phyloP scores from a whole-genome alignment of 805 yeast species.

The Metschnikowia matae region DNA sequence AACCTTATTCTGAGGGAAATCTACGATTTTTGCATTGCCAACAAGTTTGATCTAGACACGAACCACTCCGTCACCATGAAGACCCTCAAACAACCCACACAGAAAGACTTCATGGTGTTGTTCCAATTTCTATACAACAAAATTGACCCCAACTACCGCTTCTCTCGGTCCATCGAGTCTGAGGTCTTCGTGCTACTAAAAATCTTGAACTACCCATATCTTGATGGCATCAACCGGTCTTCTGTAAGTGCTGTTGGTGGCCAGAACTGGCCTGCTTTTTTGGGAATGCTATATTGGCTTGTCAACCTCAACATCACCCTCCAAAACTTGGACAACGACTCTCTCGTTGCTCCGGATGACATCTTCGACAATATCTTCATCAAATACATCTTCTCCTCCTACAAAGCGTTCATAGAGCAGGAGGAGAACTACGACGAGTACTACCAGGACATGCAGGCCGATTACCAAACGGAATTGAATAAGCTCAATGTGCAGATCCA shows the following conservation, averaged over 20 bases:
- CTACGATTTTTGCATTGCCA: conserved; percentile 54
- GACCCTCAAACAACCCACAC: conserved; percentile 74
- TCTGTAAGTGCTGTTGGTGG: conserved; percentile 92
- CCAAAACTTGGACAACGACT: conserved; percentile 25
- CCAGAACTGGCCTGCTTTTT: conserved; percentile 75
- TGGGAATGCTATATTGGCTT: conserved; percentile 83
- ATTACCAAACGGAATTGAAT: conserved; percentile 49
- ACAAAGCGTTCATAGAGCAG: conserved; percentile 59
- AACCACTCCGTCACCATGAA: conserved; percentile 63
- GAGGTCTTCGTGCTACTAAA: conserved; percentile 70
- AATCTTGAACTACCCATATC: conserved; percentile 69
- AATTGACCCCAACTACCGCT: conserved; percentile 75
- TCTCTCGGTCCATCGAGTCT: conserved; percentile 63
- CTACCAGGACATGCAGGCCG: conserved; percentile 51
- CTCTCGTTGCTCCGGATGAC: conserved; percentile 36
- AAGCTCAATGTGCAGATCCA: conserved; percentile 47
- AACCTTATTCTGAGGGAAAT: conserved; percentile 61
- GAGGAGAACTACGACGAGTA: conserved; percentile 58
- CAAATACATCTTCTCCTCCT: conserved; percentile 61
- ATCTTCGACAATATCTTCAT: conserved; percentile 50
- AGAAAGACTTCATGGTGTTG: conserved; percentile 72
- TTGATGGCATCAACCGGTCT: conserved; percentile 75
- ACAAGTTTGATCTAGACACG: conserved; percentile 72
- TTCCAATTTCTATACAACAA: conserved; percentile 76
- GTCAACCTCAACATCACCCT: conserved; percentile 48